These are phyloP conservation scores for Cladosporium sp. DNA, from an alignment of 2,329 filamentous ascomycete species.

Conservation along the genomic window DNA sequence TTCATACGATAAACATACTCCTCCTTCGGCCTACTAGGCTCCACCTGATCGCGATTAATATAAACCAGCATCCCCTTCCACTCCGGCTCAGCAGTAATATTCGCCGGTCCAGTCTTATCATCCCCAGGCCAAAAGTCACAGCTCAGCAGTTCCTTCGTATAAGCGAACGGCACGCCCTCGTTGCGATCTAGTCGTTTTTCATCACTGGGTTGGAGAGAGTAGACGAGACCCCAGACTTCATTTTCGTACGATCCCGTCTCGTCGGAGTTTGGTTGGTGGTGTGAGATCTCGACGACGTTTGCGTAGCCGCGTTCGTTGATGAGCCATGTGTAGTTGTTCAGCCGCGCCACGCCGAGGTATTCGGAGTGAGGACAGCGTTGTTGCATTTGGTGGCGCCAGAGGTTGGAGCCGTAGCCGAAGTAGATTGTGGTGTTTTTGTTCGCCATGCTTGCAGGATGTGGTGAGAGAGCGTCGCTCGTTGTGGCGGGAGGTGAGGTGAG, in stretches of 20 bases:
- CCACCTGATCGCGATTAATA: conserved; percentile 46
- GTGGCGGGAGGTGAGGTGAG: background rate
- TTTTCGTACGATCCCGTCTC: conserved; percentile 20
- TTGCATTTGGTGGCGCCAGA: conserved; percentile 63
- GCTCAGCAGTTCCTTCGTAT: conserved; percentile 50
- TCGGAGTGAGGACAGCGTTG: conserved; percentile 54
- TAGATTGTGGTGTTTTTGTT: conserved; percentile 44
- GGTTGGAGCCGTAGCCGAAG: conserved; percentile 69
- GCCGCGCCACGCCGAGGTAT: conserved; percentile 55
- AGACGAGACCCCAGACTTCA: conserved; percentile 57
- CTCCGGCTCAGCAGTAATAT: conserved; percentile 22
- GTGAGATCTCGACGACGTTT: conserved; percentile 52
- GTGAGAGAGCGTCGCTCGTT: background rate
- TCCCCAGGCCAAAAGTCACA: conserved; percentile 42
- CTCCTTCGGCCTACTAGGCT: conserved; percentile 40
- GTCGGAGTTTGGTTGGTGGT: no score
- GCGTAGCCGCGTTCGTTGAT: conserved; percentile 66
- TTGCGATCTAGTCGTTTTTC: conserved; percentile 51
- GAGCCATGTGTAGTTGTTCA: conserved; percentile 59
- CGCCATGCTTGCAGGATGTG: background rate
- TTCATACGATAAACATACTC: conserved; percentile 66
- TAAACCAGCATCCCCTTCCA: conserved; percentile 52
- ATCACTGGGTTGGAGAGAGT: conserved; percentile 48
- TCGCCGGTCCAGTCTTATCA: conserved; percentile 17
- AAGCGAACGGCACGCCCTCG: conserved; percentile 61